Conservation (phyloP, 495 filamentous ascomycete species). For the Friedmanniomyces endolithicus region DNA sequence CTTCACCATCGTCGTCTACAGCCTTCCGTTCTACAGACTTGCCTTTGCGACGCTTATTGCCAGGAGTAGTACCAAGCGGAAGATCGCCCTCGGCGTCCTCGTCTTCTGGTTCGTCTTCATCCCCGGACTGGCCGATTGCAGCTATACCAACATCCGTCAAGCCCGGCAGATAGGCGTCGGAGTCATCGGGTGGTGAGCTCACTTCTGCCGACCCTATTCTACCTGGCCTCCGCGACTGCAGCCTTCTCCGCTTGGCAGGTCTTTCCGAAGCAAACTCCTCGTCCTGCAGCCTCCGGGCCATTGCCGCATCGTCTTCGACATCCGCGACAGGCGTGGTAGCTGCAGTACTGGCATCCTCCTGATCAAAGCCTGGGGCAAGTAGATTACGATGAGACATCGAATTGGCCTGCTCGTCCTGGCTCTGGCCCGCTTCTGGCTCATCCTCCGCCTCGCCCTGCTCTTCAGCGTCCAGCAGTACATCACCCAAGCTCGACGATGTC, state of each 20-base stretch:
- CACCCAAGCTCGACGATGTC: conserved; percentile 34
- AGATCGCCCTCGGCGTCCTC: conserved; percentile 37
- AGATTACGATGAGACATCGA: conserved; percentile 66
- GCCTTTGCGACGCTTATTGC: conserved; percentile 24
- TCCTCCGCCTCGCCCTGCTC: conserved; percentile 47
- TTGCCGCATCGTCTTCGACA: conserved; percentile 7
- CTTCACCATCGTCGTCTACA: conserved; percentile 26
- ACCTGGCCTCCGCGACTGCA: conserved; percentile 10
- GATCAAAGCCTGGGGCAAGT: conserved; percentile 65
- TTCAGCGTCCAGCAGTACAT: conserved; percentile 67
- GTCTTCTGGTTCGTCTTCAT: conserved; percentile 30
- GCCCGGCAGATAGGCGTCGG: conserved; percentile 25
- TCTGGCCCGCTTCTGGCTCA: conserved; percentile 9
- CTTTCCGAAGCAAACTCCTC: conserved; percentile 17
- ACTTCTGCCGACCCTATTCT: conserved; percentile 1
- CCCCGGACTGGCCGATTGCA: conserved; percentile 19
- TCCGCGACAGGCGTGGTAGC: conserved; percentile 4
- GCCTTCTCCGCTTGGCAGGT: conserved; percentile 18
- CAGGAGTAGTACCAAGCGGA: conserved; percentile 28
- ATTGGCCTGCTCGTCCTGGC: conserved; percentile 14
- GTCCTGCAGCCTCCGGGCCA: conserved; percentile 17
- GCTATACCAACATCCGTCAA: conserved; percentile 19
- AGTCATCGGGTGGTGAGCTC: conserved; percentile 14
- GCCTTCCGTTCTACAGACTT: conserved; percentile 15
- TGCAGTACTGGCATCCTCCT: conserved; percentile 27